Conservation (phyloP, 176 grass and related monocot genomes). For the Cenchrus purpureus region DNA sequence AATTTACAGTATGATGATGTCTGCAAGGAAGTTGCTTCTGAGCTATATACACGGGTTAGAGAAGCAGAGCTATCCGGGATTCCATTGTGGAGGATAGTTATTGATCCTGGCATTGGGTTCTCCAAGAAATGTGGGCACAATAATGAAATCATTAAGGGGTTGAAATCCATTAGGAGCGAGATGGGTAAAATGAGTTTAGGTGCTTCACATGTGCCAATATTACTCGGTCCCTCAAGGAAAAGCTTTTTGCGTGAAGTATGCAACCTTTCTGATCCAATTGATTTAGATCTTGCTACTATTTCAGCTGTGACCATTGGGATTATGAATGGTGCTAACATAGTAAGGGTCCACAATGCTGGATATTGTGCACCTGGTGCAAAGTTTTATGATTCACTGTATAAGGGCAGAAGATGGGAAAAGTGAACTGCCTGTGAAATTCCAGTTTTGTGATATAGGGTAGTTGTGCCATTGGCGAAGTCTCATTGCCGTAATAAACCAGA, state of each 20-base stretch:
- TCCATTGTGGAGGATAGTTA: conserved; percentile 82
- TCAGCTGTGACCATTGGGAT: conserved; percentile 50
- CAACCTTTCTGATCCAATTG: conserved; percentile 46
- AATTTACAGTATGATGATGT: conserved; percentile 77
- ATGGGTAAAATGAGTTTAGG: conserved; percentile 67
- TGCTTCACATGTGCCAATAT: conserved; percentile 72
- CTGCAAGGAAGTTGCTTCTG: conserved; percentile 74
- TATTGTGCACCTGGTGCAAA: conserved; percentile 68
- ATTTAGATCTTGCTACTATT: conserved; percentile 71
- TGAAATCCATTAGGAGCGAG: conserved; percentile 62
- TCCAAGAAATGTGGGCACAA: conserved; percentile 72
- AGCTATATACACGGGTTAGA: conserved; percentile 59
- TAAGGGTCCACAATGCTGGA: conserved; percentile 78
- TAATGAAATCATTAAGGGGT: conserved; percentile 58
- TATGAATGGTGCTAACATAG: conserved; percentile 78
- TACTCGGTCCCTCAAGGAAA: conserved; percentile 83
- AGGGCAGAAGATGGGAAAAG: conserved; percentile 26
- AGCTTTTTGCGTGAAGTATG: conserved; percentile 80
- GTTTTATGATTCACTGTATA: conserved; percentile 52
- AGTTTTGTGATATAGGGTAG: conserved; percentile 9
- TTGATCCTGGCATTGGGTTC: conserved; percentile 92
- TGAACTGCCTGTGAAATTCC: neutral
- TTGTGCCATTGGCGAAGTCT: neutral
- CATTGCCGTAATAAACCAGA: neutral
- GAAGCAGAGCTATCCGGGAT: conserved; percentile 71